A percentile compares a stretch with the other conserved stretches of the same genome.
Conservation (phyloP, 345 rosid species). For the Litchi chinensis region DNA sequence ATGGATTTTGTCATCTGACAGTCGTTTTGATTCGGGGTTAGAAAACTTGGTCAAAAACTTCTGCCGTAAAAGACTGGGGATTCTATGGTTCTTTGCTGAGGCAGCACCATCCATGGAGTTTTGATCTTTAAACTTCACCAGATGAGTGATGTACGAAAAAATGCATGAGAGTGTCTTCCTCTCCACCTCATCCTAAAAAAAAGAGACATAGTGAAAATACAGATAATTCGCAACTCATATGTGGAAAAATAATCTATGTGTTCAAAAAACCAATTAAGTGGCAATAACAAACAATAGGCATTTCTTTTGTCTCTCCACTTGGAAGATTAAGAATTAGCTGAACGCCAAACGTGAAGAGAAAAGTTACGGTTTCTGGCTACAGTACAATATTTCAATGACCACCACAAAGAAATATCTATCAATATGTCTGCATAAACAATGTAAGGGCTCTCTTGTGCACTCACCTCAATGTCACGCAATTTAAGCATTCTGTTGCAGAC, state of each 20-base stretch:
- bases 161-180: constrained; percentile 44
- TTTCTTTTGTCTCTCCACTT: background rate
- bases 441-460: background rate
- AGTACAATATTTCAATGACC: background rate
- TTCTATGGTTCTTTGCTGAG: constrained; percentile 59
- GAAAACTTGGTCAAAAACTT: constrained; percentile 55
- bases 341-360: background rate
- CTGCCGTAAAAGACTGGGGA: constrained; percentile 56
- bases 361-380: background rate
- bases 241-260: no score
- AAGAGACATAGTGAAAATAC: constrained; percentile 7
- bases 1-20: constrained; percentile 51
- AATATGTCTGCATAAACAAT: background rate
- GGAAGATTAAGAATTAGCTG: background rate
- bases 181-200: constrained; percentile 57
- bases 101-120: constrained; percentile 50
- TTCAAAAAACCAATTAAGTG: background rate
- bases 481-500: constrained; percentile 69
- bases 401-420: background rate
- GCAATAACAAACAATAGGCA: background rate
- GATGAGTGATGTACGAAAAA: constrained; percentile 66
- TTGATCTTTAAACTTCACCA: constrained; percentile 76
- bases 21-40: constrained; percentile 39
- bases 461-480: constrained; percentile 58
- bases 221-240: background rate